A percentile compares a stretch with the other conserved stretches of the same genome.
Evolutionary conservation across 2,329 filamentous ascomycete genomes (phyloP).

Genomic region (Aspergillus quadrilineatus): DNA sequence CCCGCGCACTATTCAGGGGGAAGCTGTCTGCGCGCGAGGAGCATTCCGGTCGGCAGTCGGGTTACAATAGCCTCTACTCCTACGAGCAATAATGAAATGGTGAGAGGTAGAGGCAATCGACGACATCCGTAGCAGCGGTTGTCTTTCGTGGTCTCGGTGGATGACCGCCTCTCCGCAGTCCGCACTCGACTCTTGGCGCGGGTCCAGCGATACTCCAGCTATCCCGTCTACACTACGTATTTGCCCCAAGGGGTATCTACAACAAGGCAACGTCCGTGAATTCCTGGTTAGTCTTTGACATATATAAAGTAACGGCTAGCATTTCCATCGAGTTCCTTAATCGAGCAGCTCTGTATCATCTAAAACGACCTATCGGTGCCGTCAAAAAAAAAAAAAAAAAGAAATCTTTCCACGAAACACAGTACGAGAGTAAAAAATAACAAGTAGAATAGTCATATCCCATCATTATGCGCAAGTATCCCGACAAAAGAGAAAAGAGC

Average conservation of each 20-base stretch:
- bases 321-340: not conserved
- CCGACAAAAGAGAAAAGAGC: constrained; percentile 19
- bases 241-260: too few species aligned
- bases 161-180: constrained; percentile 15
- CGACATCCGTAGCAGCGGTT: not conserved
- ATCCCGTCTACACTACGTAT: not conserved
- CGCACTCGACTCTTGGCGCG: constrained; percentile 14
- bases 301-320: not conserved
- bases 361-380: not conserved
- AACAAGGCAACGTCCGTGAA: too few species aligned
- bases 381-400: not conserved
- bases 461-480: constrained; percentile 31
- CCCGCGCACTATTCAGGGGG: constrained; percentile 29
- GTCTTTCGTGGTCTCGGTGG: constrained; percentile 6
- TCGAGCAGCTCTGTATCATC: not conserved
- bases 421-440: constrained; percentile 6
- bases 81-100: not conserved
- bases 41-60: constrained; percentile 29
- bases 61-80: constrained; percentile 5
- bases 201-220: not conserved
- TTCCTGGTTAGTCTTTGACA: not conserved
- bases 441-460: constrained; percentile 30
- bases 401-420: not conserved
- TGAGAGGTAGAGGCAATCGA: not conserved
- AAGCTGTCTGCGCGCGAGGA: constrained; percentile 16